Conservation (phyloP, 305 asterid species). For the Fraxinus greggii region DNA sequence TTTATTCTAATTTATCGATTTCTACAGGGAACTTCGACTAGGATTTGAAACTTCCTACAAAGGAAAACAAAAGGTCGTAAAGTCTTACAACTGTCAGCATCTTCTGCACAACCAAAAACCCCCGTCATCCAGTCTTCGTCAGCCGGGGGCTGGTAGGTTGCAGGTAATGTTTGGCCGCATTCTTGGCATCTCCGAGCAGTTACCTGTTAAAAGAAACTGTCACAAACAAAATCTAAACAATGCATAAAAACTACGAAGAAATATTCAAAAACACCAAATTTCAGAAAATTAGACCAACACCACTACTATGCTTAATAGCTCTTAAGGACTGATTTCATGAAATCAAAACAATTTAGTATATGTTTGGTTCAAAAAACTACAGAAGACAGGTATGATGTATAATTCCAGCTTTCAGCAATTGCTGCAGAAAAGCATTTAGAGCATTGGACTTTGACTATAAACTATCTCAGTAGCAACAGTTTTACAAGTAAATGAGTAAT, state of each 20-base stretch:
- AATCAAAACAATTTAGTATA: not conserved
- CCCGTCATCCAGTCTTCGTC: slow-evolving; percentile 77
- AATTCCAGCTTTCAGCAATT: not conserved
- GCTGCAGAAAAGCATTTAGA: not conserved
- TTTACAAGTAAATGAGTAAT: not conserved
- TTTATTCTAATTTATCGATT: not conserved
- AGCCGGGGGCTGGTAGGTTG: slow-evolving; percentile 59
- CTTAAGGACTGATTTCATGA: not conserved
- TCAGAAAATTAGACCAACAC: not conserved
- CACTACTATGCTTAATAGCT: not conserved
- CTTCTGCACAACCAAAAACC: slow-evolving; percentile 65
- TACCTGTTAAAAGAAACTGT: slow-evolving; percentile 32
- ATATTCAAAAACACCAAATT: not conserved
- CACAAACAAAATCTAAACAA: not conserved
- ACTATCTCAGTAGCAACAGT: not conserved
- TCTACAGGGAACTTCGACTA: not conserved
- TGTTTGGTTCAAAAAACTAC: not conserved
- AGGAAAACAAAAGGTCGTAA: not conserved
- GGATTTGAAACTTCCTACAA: not conserved
- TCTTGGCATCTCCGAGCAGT: slow-evolving; percentile 57
- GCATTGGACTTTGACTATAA: not conserved
- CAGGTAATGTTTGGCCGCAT: slow-evolving; percentile 70
- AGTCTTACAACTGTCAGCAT: slow-evolving; percentile 57
- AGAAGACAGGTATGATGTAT: not conserved
- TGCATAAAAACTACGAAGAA: not conserved